phyloP scores from a whole-genome alignment of 768 basidiomycete genomes.

The Scleroderma citrinum region DNA sequence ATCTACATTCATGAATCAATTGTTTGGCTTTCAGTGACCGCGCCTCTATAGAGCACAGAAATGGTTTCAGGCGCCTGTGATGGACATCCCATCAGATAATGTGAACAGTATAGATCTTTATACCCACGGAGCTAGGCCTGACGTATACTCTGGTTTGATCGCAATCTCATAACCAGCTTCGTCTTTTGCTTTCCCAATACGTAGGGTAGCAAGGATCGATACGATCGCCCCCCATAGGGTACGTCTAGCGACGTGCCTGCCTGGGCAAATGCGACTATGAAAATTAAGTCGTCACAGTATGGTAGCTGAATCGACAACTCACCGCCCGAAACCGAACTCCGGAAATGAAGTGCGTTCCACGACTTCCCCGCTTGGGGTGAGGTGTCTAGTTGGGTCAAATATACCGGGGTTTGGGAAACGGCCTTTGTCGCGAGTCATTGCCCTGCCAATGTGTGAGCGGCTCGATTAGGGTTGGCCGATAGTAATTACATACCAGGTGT shows the following conservation, averaged over 20 bases:
- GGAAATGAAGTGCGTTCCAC: background rate
- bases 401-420: constrained; percentile 46
- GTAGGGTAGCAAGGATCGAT: constrained; percentile 24
- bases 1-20: background rate
- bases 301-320: background rate
- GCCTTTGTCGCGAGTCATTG: constrained; percentile 43
- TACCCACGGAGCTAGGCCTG: constrained; percentile 14
- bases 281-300: background rate
- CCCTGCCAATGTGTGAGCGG: constrained; percentile 25
- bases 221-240: constrained; percentile 30
- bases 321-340: constrained; percentile 24
- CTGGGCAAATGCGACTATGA: constrained; percentile 29
- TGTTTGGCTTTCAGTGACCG: background rate
- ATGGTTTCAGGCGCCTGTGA: background rate
- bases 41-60: background rate
- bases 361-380: constrained; percentile 22
- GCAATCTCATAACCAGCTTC: constrained; percentile 27
- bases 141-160: constrained; percentile 17
- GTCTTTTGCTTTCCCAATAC: constrained; percentile 21
- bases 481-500: constrained; percentile 16
- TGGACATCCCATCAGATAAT: background rate
- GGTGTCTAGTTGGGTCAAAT: constrained; percentile 54
- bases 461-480: background rate
- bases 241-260: constrained; percentile 28
- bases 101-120: background rate